Evolutionary conservation across 805 yeast genomes (phyloP), one percentile per base, ranked within the genome.

Genomic region (Starmera dryadoides): DNA sequence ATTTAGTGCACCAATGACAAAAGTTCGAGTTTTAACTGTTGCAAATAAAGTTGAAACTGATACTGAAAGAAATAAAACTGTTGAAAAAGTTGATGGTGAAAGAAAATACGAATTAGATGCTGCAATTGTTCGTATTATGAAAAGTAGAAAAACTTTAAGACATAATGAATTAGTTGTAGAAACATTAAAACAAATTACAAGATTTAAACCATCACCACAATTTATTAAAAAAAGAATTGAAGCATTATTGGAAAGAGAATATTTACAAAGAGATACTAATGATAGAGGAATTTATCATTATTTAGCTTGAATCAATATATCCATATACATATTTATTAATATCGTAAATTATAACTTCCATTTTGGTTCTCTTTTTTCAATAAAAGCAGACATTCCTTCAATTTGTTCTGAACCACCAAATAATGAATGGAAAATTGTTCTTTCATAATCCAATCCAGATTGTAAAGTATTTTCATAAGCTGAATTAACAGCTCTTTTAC

Each of bases 41-140:
- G 52, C 60, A 2, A 56, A 62, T 8, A 71, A 67, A 38, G 54
- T 61, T 3, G 86, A 76, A 44, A 69, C 69, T 34, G 82, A 76
- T 41, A 20, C 37, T 11, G 57, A 49, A 39, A 41, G 53, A 38
- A 41, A 34, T 6, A 70, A 69, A 38, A 81, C 85, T 0, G 62
- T 79, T 55, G 69, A 69, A n/a, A 62, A 67, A 29, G 66, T 86
- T 23, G 70, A 71, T 30, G 81, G 75, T 47, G 77, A 86, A 4
- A 68, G 95, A 41, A 69, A 76, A 42, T 69, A 71, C 40, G 85
- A 81, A 51, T 66, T 83, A 3, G 93, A 86, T 54, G 95, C 96
- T 1, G 93, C 94, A 0, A 73, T 88, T 40, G 95, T 88, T 5
- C 69, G 96, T 37, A 77, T 81, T n/a, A 80, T 88, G 91, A 88